Base-by-base conservation (phyloP, 768 basidiomycete species). In the Strobilomyces dryophilus region DNA sequence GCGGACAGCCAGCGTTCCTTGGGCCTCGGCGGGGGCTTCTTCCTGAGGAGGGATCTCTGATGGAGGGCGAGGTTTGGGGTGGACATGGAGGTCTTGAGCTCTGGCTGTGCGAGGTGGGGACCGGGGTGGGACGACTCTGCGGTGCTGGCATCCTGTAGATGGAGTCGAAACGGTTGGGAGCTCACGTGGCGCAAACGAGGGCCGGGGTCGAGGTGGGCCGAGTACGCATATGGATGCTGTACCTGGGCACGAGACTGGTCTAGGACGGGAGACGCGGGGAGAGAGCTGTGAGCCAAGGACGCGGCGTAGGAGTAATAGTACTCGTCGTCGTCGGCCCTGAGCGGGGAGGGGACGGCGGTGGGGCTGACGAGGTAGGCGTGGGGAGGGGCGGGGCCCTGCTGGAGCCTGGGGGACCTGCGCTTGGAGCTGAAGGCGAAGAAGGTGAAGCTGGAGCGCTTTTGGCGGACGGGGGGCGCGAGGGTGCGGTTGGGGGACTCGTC, bases 1-100 rank as follows among this genome's bases (percentile, higher is more conserved):
- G 87, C 80, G 3, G 83, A 80, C 2, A 89, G 61, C 86, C 85
- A 89, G 7, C 82, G 74, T 29, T 87, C 83, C 60, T 75, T 81
- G 24, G 71, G 57, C 39, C 66, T 55, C 45, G 52, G 52, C 1
- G 49, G 55, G n/a, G 58, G 60, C 27, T 61, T 56, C 60, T 61
- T 58, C 53, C 63, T 67, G 29, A 52, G 20, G 15, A 49, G 5
- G 3, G 61, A 59, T 36, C 55, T 55, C 9, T 46, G 31, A 15
- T 56, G 55, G 26, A 24, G 53, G 12, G 76, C 75, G 35, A 91
- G 70, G 62, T 90, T 79, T 8, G 88, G 88, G 4, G 85, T 82
- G 1, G 87, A 90, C 8, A 77, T 71, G 18, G 84, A 84, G 17
- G 71, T 75, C 62, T 82, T 81, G 44, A 87, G 60, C 17, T 49